These are phyloP conservation scores for Seiridium unicorne DNA, from an alignment of 2,329 filamentous ascomycete species.

Conservation along the genomic window DNA sequence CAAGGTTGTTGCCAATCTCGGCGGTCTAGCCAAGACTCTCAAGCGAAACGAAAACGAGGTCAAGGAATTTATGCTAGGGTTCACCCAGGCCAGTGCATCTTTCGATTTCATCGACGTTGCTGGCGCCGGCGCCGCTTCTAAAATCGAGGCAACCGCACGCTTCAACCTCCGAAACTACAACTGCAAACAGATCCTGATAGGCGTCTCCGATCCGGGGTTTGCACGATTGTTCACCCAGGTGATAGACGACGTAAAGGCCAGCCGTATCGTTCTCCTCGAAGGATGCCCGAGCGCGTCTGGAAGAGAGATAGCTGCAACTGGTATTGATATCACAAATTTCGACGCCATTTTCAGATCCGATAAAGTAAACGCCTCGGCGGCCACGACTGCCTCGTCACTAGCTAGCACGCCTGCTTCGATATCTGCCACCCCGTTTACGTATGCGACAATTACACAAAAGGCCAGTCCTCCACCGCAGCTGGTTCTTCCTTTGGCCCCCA, in stretches of 20 bases:
- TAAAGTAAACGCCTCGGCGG: conserved; percentile 41
- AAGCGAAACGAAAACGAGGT: conserved; percentile 44
- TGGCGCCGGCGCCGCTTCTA: conserved; percentile 54
- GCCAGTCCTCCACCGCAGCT: conserved; percentile 43
- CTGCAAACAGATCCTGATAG: conserved; percentile 61
- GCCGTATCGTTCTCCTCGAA: conserved; percentile 53
- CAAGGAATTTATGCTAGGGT: conserved; percentile 57
- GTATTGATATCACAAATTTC: conserved; percentile 45
- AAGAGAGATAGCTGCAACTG: conserved; percentile 43
- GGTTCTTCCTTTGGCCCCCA: conserved; percentile 38
- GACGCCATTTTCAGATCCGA: conserved; percentile 53
- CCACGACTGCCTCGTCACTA: conserved; percentile 22
- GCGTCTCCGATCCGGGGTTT: conserved; percentile 60
- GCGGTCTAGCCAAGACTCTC: conserved; percentile 49
- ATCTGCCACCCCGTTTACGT: conserved; percentile 26
- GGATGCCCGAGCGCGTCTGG: conserved; percentile 41
- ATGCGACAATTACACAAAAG: conserved; percentile 39
- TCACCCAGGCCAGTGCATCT: conserved; percentile 55
- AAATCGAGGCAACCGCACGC: conserved; percentile 54
- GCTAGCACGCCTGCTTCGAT: conserved; percentile 17
- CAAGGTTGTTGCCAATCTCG: conserved; percentile 55
- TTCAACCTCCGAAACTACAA: conserved; percentile 61
- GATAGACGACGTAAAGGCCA: conserved; percentile 39
- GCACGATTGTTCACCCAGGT: conserved; percentile 58
- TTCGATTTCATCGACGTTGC: conserved; percentile 67